phyloP scores from a whole-genome alignment of 2,329 filamentous ascomycete genomes.

The Cytospora piceicola region DNA sequence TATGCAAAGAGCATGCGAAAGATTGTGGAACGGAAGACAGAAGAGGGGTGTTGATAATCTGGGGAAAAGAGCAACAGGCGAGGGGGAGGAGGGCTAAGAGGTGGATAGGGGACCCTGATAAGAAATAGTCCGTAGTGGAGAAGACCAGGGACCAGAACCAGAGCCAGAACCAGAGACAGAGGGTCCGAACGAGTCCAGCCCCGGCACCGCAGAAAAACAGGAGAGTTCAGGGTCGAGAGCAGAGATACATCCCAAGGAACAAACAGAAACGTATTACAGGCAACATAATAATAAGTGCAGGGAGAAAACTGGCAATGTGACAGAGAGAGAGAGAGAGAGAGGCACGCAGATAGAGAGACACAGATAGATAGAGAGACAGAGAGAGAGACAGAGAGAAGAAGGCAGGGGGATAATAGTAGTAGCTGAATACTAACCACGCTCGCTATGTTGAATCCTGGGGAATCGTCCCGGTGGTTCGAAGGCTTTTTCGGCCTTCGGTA shows the following conservation, averaged over 20 bases:
- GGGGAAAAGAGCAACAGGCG: constrained; percentile 21
- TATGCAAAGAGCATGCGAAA: constrained; percentile 15
- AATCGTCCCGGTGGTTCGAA: constrained; percentile 3
- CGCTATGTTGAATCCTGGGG: constrained; percentile 11
- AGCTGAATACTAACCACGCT: constrained; percentile 23
- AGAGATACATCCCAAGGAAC: neutral
- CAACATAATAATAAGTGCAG: neutral
- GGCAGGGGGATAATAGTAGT: neutral
- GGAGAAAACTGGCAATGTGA: neutral
- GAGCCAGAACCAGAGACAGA: constrained; percentile 3
- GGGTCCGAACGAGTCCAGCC: constrained; percentile 5
- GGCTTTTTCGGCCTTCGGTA: neutral
- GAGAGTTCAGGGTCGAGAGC: neutral
- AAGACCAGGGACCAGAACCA: constrained; percentile 14
- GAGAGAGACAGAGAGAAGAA: neutral
- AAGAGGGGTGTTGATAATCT: constrained; percentile 18
- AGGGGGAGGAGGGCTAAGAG: constrained; percentile 20
- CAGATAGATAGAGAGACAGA: neutral
- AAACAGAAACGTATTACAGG: neutral
- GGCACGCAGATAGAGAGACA: neutral
- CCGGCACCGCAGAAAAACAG: neutral
- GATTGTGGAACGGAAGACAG: constrained; percentile 22
- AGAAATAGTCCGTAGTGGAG: constrained; percentile 17
- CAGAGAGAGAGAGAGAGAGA: neutral
- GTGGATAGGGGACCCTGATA: constrained; percentile 12